Evolutionary conservation across 495 filamentous ascomycete genomes (phyloP).

Genomic region (Aspergillus biplanus): DNA sequence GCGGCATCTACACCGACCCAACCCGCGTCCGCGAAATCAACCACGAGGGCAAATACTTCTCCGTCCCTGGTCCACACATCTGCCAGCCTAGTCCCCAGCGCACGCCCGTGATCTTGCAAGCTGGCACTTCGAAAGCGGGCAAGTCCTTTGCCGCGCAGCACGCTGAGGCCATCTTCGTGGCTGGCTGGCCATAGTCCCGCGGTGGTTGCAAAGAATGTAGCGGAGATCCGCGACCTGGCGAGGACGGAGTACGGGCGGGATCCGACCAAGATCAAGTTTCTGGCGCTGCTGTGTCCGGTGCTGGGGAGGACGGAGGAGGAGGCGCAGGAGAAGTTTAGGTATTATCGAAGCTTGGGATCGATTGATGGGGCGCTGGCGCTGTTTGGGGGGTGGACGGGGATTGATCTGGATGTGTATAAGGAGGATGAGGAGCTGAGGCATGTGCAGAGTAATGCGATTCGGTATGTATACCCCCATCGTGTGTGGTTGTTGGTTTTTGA

Average conservation of each 20-base stretch:
- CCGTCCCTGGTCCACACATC: conserved; percentile 66
- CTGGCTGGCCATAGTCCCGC: conserved; percentile 52
- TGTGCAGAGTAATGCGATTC: conserved; percentile 66
- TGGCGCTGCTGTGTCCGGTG: conserved; percentile 55
- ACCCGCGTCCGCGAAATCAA: conserved; percentile 63
- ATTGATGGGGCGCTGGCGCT: conserved; percentile 59
- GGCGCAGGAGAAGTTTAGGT: conserved; percentile 54
- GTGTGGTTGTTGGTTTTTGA: not conserved
- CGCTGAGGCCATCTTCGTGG: conserved; percentile 57
- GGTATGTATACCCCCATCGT: conserved; percentile 34
- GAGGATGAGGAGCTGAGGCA: conserved; percentile 60
- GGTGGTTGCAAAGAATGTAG: conserved; percentile 51
- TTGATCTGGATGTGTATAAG: conserved; percentile 54
- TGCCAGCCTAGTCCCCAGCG: conserved; percentile 66
- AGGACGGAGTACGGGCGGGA: conserved; percentile 48
- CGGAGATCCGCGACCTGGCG: conserved; percentile 54
- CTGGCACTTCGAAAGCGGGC: conserved; percentile 65
- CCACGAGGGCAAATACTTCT: conserved; percentile 68
- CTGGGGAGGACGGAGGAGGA: conserved; percentile 59
- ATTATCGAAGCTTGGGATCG: conserved; percentile 51
- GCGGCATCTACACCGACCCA: conserved; percentile 63
- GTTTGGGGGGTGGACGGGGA: conserved; percentile 63
- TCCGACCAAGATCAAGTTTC: conserved; percentile 55
- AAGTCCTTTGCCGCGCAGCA: conserved; percentile 67
- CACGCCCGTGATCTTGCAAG: conserved; percentile 67